Conservation (phyloP, 306 rosid genomes). For the Cucumis melo region DNA sequence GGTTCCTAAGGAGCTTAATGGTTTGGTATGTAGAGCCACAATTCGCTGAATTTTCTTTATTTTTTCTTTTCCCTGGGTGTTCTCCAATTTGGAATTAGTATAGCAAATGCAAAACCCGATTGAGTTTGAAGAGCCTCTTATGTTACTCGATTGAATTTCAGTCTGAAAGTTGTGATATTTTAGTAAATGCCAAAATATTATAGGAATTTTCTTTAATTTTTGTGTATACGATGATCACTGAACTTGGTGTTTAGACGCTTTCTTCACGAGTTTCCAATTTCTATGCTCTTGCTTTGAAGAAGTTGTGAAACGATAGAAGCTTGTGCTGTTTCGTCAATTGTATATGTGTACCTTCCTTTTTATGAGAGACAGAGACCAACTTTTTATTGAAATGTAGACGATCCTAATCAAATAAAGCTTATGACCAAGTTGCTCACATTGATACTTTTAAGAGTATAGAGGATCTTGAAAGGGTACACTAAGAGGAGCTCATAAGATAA, state of each 20-base stretch:
- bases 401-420: background rate
- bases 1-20: slow-evolving; percentile 80
- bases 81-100: background rate
- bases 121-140: background rate
- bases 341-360: background rate
- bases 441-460: background rate
- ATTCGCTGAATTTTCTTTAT: background rate
- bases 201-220: background rate
- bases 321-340: background rate
- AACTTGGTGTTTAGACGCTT: background rate
- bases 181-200: background rate
- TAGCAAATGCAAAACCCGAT: background rate
- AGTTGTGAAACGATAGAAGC: background rate
- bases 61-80: background rate
- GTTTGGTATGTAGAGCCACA: slow-evolving; percentile 46
- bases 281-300: background rate
- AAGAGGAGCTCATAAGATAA: background rate
- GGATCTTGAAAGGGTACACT: background rate
- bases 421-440: background rate
- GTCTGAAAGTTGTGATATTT: background rate
- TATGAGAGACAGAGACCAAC: background rate
- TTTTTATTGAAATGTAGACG: background rate
- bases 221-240: background rate
- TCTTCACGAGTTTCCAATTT: background rate
- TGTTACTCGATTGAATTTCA: background rate